A percentile compares a stretch with the other conserved stretches of the same genome.
Evolutionary conservation across 2,329 filamentous ascomycete genomes (phyloP).

Genomic region (Aspergillus ochraceus): DNA sequence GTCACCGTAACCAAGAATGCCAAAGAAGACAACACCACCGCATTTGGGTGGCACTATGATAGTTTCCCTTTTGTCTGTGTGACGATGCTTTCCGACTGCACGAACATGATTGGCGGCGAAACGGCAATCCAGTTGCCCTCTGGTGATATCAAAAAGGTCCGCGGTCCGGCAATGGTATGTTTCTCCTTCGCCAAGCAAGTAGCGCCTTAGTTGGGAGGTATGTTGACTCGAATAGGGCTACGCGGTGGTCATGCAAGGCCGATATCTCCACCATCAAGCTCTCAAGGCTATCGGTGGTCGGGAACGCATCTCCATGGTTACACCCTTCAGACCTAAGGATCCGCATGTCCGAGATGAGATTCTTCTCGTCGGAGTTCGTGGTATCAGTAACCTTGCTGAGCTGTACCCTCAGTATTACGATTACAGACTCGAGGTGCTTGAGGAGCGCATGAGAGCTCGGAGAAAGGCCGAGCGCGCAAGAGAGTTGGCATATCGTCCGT

Average conservation of each 20-base stretch:
- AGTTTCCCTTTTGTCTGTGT: conserved; percentile 67
- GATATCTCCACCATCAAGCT: neutral
- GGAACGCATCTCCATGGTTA: neutral
- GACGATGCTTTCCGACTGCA: conserved; percentile 63
- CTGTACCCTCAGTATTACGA: neutral
- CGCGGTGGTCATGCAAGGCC: neutral
- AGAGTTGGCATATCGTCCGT: neutral
- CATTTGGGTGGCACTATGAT: conserved; percentile 38
- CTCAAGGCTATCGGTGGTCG: neutral
- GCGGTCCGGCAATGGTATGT: neutral
- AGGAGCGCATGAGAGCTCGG: neutral
- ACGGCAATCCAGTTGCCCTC: conserved; percentile 27
- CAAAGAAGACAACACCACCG: neutral
- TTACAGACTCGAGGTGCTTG: neutral
- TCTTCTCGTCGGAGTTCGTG: neutral
- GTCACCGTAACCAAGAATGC: neutral
- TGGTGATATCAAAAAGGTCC: neutral
- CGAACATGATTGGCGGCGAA: conserved; percentile 63
- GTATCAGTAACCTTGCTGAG: neutral
- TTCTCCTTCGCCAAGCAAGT: neutral
- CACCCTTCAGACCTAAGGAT: neutral
- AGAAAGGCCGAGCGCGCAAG: neutral
- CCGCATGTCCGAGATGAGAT: neutral
- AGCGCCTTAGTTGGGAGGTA: too few relatives aligned
- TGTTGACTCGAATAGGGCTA: neutral